These are phyloP conservation scores for Fraxinus greggii DNA, from an alignment of 305 asterid genomes.

Conservation along the genomic window DNA sequence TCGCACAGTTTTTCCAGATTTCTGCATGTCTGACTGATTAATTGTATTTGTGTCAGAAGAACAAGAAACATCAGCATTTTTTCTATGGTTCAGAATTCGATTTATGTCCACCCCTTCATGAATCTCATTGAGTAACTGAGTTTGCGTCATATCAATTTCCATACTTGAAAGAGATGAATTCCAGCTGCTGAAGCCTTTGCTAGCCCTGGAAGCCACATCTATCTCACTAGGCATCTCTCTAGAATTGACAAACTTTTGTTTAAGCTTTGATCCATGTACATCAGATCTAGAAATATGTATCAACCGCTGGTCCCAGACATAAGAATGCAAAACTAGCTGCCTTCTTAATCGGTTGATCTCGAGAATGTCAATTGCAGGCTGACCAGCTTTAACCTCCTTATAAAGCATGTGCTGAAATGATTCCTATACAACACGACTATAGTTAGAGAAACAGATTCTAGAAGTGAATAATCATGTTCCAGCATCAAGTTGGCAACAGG, in stretches of 20 bases:
- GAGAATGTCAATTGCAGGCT: slow-evolving; percentile 70
- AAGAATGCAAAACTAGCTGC: slow-evolving; percentile 61
- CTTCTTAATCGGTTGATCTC: slow-evolving; percentile 66
- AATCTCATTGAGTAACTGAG: slow-evolving; percentile 40
- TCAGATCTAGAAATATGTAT: slow-evolving; percentile 39
- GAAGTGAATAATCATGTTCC: not conserved
- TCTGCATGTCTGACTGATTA: slow-evolving; percentile 33
- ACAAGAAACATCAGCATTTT: slow-evolving; percentile 27
- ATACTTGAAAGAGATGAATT: slow-evolving; percentile 58
- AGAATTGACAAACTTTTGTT: slow-evolving; percentile 44
- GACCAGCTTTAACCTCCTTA: slow-evolving; percentile 47
- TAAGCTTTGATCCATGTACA: slow-evolving; percentile 31
- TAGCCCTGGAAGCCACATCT: slow-evolving; percentile 40
- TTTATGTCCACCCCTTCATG: slow-evolving; percentile 33
- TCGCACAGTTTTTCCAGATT: slow-evolving; percentile 44
- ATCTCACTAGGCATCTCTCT: slow-evolving; percentile 44
- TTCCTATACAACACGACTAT: slow-evolving; percentile 38
- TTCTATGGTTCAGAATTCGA: slow-evolving; percentile 29
- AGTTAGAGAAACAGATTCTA: slow-evolving; percentile 6
- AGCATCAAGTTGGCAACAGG: not conserved
- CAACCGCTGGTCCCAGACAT: slow-evolving; percentile 81
- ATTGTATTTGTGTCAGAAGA: slow-evolving; percentile 36
- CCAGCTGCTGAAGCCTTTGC: slow-evolving; percentile 58
- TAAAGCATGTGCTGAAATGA: slow-evolving; percentile 38
- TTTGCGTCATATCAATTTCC: slow-evolving; percentile 36